phyloP scores from a whole-genome alignment of 345 rosid genomes.

The Carallia brachiata region DNA sequence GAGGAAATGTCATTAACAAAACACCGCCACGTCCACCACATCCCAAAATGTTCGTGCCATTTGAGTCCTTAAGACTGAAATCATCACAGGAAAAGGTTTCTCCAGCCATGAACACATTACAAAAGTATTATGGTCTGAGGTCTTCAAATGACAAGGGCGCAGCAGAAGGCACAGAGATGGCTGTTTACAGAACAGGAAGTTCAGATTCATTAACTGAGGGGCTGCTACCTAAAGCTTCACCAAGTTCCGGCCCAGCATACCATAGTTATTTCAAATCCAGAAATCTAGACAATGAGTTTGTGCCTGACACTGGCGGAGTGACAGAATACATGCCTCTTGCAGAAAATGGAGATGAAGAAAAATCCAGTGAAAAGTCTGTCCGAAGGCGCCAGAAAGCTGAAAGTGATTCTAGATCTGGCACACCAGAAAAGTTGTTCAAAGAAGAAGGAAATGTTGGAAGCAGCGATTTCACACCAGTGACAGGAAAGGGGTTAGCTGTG shows the following conservation, averaged over 20 bases:
- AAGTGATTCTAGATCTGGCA: constrained; percentile 19
- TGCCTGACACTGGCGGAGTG: constrained; percentile 28
- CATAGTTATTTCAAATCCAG: constrained; percentile 14
- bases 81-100: constrained; percentile 47
- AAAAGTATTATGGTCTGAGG: constrained; percentile 67
- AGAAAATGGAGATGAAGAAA: constrained; percentile 38
- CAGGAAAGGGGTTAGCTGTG: constrained; percentile 63
- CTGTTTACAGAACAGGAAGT: constrained; percentile 37
- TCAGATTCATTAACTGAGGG: constrained; percentile 19
- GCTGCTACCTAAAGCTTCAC: constrained; percentile 26
- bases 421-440: constrained; percentile 59
- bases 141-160: constrained; percentile 27
- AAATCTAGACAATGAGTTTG: constrained; percentile 22
- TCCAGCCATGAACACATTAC: constrained; percentile 80
- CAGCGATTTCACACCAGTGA: constrained; percentile 42
- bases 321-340: constrained; percentile 33
- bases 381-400: constrained; percentile 55
- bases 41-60: constrained; percentile 23
- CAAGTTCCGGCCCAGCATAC: constrained; percentile 29
- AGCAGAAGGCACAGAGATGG: constrained; percentile 57
- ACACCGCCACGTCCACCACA: constrained; percentile 10
- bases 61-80: constrained; percentile 47
- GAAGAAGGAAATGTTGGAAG: constrained; percentile 46
- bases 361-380: constrained; percentile 39
- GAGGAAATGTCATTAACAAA: constrained; percentile 8